These are phyloP conservation scores for Astrothelium macrocarpum DNA, from an alignment of 495 filamentous ascomycete genomes.

Conservation along the genomic window DNA sequence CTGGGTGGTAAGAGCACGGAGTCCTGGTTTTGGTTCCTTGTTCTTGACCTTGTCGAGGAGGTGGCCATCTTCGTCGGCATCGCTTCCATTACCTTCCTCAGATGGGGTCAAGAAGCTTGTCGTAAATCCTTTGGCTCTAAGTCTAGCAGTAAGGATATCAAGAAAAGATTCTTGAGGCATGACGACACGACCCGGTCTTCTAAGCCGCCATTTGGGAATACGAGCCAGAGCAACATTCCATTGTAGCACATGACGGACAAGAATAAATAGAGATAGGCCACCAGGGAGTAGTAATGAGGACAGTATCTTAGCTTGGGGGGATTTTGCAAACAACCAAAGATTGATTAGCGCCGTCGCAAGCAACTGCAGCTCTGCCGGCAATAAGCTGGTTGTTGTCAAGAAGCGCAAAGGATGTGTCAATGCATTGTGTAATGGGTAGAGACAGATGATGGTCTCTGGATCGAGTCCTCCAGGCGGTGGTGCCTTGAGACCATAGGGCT, in stretches of 20 bases:
- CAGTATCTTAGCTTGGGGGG: constrained; percentile 77
- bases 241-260: constrained; percentile 64
- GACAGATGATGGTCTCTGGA: constrained; percentile 52
- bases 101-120: constrained; percentile 16
- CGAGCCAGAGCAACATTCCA: constrained; percentile 81
- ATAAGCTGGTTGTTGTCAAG: constrained; percentile 76
- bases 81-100: constrained; percentile 38
- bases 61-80: constrained; percentile 32
- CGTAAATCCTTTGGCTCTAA: not conserved
- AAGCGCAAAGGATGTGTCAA: constrained; percentile 63
- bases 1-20: not conserved
- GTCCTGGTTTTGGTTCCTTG: not conserved
- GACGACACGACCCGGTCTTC: constrained; percentile 42
- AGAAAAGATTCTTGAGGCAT: constrained; percentile 41
- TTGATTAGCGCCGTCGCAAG: constrained; percentile 77
- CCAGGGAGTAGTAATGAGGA: constrained; percentile 81
- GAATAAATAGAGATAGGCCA: constrained; percentile 62
- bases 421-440: constrained; percentile 81
- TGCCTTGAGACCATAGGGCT: constrained; percentile 23
- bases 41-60: constrained; percentile 10
- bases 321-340: constrained; percentile 62
- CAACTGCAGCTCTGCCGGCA: constrained; percentile 78
- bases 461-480: constrained; percentile 31
- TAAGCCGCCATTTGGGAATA: constrained; percentile 85
- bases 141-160: constrained; percentile 39